Conservation (phyloP, 2,329 filamentous ascomycete genomes). For the Claviceps sorghi region DNA sequence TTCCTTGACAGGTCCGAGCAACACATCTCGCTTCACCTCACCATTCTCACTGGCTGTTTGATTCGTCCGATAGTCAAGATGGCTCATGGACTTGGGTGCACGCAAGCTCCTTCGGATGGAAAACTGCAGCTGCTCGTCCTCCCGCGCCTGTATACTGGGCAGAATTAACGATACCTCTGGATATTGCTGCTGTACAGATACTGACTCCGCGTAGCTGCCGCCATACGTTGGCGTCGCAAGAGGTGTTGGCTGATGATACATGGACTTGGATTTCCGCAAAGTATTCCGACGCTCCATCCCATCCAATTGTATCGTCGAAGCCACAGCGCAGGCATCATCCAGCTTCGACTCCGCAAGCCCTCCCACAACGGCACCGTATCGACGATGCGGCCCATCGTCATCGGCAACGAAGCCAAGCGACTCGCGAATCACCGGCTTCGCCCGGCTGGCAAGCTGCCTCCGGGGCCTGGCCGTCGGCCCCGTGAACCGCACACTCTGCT, state of each 20-base stretch:
- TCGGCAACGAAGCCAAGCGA: background rate
- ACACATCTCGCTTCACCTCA: constrained; percentile 9
- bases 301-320: constrained; percentile 8
- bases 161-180: constrained; percentile 3
- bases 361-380: too few relatives aligned
- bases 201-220: constrained; percentile 1
- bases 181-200: constrained; percentile 2
- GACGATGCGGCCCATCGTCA: background rate
- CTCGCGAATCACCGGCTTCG: constrained; percentile 7
- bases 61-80: constrained; percentile 18
- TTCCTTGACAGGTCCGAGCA: constrained; percentile 22
- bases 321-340: background rate
- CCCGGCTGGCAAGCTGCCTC: constrained; percentile 16
- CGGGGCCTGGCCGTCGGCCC: constrained; percentile 18
- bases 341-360: background rate
- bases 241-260: constrained; percentile 26
- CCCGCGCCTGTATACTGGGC: constrained; percentile 10
- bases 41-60: background rate
- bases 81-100: constrained; percentile 41
- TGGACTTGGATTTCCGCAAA: constrained; percentile 40
- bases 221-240: constrained; percentile 6
- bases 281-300: constrained; percentile 32
- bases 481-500: constrained; percentile 43
- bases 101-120: constrained; percentile 17
- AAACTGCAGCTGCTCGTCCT: constrained; percentile 14